Evolutionary conservation across 2,329 filamentous ascomycete species (phyloP), one percentile per base, ranked within the genome.

Genomic region (Neurospora sp.): DNA sequence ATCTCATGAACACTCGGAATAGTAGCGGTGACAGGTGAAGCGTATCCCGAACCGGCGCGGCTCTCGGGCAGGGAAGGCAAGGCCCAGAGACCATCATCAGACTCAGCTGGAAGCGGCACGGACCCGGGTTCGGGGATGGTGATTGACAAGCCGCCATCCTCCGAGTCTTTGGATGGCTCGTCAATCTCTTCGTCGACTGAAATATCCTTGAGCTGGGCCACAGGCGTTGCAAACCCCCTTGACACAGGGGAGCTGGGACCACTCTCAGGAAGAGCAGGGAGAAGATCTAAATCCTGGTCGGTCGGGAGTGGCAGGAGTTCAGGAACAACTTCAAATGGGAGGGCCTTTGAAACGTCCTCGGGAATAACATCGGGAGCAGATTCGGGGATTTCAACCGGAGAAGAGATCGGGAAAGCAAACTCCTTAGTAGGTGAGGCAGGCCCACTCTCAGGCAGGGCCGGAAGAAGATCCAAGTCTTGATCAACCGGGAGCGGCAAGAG

Each of bases 381-480:
- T 28, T 33, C 11, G 15, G 23, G 23, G 12, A 6, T 57, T 17
- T 57, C 36, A 39, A 37, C 41, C 8, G 66, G 19, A 17, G 17
- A 23, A 19, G 39, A 23, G 15, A 40, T 5, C 5, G 41, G 37
- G 39, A 71, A 39, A 17, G 70, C 43, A 46, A 70, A 19, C 19
- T 41, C 46, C 28, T 40, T 41, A 17, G 57, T 36, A 33, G 70
- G 70, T 5, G 70, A 72, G 2, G 57, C 43, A 17, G 37, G 46
- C 0, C 0, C 19, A 15, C 46, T 57, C 2, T 57, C 46, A 12
- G 46, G 46, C 2, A 57, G 46, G 4, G 19, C 46, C 3, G 46
- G 46, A 2, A 57, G 46, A 8, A 28, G 46, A 3, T 57, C 46
- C 6, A 57, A 8, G 46, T 57, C 46, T 0, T 37, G 2, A 2